Evolutionary conservation across 306 rosid genomes (phyloP).

Genomic region (Rosa chinensis): DNA sequence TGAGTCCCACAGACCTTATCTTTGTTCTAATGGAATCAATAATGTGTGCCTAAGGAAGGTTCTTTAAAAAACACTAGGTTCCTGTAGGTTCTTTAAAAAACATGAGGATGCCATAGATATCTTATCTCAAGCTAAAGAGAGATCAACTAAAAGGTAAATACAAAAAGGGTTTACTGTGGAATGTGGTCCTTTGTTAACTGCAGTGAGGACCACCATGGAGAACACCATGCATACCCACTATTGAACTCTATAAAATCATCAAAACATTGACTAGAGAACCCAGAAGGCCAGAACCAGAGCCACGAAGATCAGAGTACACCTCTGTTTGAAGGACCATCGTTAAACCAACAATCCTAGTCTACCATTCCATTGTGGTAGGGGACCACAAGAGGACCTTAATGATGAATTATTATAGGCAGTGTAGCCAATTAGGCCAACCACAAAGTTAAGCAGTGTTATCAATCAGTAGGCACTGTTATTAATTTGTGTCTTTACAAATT

Average conservation of each 20-base stretch:
- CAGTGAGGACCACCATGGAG: slow-evolving; percentile 20
- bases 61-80: slow-evolving; percentile 15
- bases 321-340: slow-evolving; percentile 6
- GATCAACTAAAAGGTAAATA: slow-evolving; percentile 20
- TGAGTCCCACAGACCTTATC: not conserved
- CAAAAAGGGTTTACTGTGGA: slow-evolving; percentile 7
- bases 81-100: slow-evolving; percentile 28
- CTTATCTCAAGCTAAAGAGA: slow-evolving; percentile 18
- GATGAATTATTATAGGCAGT: not conserved
- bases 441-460: not conserved
- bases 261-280: slow-evolving; percentile 20
- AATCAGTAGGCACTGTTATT: not conserved
- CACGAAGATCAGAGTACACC: slow-evolving; percentile 13
- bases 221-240: not conserved
- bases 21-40: not conserved
- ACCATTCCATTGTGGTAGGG: not conserved
- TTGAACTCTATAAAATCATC: slow-evolving; percentile 29
- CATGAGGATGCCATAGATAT: slow-evolving; percentile 16
- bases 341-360: not conserved
- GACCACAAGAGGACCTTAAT: not conserved
- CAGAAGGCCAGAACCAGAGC: slow-evolving; percentile 14
- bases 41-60: slow-evolving; percentile 25
- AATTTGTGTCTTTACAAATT: not conserved
- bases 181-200: slow-evolving; percentile 24
- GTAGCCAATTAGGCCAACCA: not conserved